These are phyloP conservation scores for Mycena sanguinolenta DNA, from an alignment of 768 basidiomycete genomes.

Conservation along the genomic window DNA sequence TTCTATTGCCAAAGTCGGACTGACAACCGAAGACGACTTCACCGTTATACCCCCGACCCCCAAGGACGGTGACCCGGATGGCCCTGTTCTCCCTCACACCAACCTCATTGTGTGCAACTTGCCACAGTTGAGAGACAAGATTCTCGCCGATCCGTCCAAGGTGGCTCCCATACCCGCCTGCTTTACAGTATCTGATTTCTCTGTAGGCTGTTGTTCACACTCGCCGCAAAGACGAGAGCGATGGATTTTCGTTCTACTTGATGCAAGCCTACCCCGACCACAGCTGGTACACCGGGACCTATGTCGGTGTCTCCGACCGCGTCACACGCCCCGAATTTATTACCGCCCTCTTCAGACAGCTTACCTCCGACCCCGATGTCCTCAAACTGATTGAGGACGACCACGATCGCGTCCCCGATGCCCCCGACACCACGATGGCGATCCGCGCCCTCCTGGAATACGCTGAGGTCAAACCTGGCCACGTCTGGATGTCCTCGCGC, in stretches of 20 bases:
- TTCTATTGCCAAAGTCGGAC: background rate
- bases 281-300: too few relatives aligned
- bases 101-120: too few relatives aligned
- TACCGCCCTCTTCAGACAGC: background rate
- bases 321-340: background rate
- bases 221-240: background rate
- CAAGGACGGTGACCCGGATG: background rate
- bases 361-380: background rate
- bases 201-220: constrained; percentile 1
- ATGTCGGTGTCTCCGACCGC: too few relatives aligned
- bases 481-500: constrained; percentile 17
- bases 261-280: background rate
- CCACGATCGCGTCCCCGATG: background rate
- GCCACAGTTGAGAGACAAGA: background rate
- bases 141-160: background rate
- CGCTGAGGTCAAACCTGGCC: background rate
- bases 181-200: too few relatives aligned
- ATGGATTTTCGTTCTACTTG: constrained; percentile 2
- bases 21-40: background rate
- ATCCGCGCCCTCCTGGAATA: background rate
- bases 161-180: too few relatives aligned
- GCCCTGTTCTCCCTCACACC: too few relatives aligned
- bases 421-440: background rate
- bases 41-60: background rate
- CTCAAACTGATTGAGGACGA: background rate